Conservation (phyloP, 1,284 basidiomycete genomes). For the Cystobasidium slooffiae region DNA sequence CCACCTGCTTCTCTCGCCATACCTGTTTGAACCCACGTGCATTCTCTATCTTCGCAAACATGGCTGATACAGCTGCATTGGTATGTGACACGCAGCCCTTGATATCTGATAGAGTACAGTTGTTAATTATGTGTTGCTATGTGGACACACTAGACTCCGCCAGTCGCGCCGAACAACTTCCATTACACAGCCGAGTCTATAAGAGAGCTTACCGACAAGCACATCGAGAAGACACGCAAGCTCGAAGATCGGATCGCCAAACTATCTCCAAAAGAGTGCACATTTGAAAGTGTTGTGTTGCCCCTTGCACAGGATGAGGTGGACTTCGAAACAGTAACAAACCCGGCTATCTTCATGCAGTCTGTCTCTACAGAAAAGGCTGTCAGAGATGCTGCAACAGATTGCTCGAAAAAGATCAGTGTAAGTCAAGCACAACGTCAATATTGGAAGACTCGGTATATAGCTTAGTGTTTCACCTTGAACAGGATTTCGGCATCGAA, state of each 20-base stretch:
- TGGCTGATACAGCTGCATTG: slow-evolving; percentile 4
- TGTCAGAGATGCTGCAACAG: slow-evolving; percentile 73
- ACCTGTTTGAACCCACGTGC: slow-evolving; percentile 5
- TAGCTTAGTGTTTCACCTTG: too few species aligned
- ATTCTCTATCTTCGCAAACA: slow-evolving; percentile 24
- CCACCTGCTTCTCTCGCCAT: not conserved
- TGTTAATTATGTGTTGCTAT: not conserved
- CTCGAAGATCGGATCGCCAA: slow-evolving; percentile 68
- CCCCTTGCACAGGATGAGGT: slow-evolving; percentile 67
- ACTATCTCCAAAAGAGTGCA: slow-evolving; percentile 65
- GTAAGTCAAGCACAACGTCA: slow-evolving; percentile 28
- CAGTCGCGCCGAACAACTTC: slow-evolving; percentile 71
- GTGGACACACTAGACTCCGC: slow-evolving; percentile 58
- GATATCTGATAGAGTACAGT: not conserved
- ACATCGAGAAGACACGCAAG: slow-evolving; percentile 65
- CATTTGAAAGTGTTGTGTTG: slow-evolving; percentile 58
- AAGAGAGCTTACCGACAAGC: slow-evolving; percentile 64
- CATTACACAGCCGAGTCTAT: slow-evolving; percentile 70
- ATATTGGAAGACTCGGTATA: not conserved
- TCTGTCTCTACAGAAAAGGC: slow-evolving; percentile 73
- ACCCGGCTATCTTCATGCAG: slow-evolving; percentile 75
- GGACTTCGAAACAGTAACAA: slow-evolving; percentile 62
- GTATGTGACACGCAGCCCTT: not conserved
- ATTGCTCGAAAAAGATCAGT: slow-evolving; percentile 69
- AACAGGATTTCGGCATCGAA: slow-evolving; percentile 67